Evolutionary conservation across 2,329 filamentous ascomycete species (phyloP).

Genomic region (Achaetomium macrosporum): DNA sequence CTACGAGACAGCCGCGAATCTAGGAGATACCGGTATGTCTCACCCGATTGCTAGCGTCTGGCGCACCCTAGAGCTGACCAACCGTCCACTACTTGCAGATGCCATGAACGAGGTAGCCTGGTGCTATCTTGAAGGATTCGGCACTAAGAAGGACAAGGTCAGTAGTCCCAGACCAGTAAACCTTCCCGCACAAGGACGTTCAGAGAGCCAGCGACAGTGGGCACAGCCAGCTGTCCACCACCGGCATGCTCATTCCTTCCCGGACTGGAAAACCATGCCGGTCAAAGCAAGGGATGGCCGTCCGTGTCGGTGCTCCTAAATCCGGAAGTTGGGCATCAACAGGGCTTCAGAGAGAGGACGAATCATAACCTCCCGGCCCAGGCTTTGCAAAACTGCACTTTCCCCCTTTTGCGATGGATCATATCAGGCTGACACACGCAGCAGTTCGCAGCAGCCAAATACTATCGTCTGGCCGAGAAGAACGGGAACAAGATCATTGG

Average conservation of each 20-base stretch:
- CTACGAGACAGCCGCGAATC: constrained; percentile 94
- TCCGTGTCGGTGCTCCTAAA: constrained; percentile 1
- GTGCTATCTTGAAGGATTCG: constrained; percentile 97
- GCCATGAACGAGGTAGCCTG: constrained; percentile 96
- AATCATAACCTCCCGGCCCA: constrained; percentile 26
- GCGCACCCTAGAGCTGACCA: constrained; percentile 25
- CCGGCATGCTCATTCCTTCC: neutral
- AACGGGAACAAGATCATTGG: constrained; percentile 85
- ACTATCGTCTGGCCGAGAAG: constrained; percentile 85
- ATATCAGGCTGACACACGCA: constrained; percentile 35
- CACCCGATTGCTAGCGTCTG: neutral
- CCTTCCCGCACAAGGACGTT: neutral
- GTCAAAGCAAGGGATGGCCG: too few relatives aligned
- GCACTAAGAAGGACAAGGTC: constrained; percentile 98
- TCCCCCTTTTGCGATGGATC: constrained; percentile 23
- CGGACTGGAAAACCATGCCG: neutral
- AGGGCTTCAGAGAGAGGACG: constrained; percentile 12
- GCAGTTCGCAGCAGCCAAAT: constrained; percentile 76
- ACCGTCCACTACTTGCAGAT: constrained; percentile 46
- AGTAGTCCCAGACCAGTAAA: constrained; percentile 30
- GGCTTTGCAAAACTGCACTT: neutral
- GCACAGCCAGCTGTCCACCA: constrained; percentile 9
- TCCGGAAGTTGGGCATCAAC: constrained; percentile 22
- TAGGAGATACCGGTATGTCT: constrained; percentile 72
- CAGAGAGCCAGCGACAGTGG: too few relatives aligned